A percentile compares a stretch with the other conserved stretches of the same genome.
Conservation (phyloP, 345 rosid species). For the Rhizophora mangle region DNA sequence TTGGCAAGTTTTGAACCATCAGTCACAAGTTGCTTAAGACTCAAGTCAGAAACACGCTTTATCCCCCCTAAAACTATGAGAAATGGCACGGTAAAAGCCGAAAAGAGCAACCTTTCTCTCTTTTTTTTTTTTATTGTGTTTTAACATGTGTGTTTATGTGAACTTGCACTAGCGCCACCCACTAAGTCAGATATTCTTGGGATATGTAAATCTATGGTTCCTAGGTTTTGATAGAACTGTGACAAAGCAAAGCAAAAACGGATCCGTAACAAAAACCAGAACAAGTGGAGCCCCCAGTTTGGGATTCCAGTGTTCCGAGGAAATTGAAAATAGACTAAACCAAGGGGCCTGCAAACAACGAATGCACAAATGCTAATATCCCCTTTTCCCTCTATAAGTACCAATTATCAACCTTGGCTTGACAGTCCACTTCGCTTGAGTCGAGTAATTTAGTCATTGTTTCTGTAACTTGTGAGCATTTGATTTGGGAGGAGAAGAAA, state of each 20-base stretch:
- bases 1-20: no score
- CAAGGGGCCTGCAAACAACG: slow-evolving; percentile 17
- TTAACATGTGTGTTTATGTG: neutral
- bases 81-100: no score
- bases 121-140: no score
- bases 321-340: slow-evolving; percentile 23
- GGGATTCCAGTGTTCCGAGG: slow-evolving; percentile 29
- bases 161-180: no score
- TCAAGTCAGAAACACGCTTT: no score
- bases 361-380: slow-evolving; percentile 13
- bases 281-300: slow-evolving; percentile 36
- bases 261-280: slow-evolving; percentile 13
- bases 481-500: neutral
- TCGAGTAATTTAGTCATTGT: neutral
- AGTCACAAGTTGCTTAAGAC: no score
- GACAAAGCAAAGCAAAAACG: neutral
- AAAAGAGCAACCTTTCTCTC: no score
- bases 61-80: no score
- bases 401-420: neutral
- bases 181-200: neutral
- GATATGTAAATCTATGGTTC: neutral
- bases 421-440: slow-evolving; percentile 5
- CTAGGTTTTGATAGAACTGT: slow-evolving; percentile 3
- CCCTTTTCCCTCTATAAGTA: slow-evolving; percentile 19
- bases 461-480: neutral